Evolutionary conservation across 2,329 filamentous ascomycete species (phyloP).

Genomic region (Fusarium veterinarium): DNA sequence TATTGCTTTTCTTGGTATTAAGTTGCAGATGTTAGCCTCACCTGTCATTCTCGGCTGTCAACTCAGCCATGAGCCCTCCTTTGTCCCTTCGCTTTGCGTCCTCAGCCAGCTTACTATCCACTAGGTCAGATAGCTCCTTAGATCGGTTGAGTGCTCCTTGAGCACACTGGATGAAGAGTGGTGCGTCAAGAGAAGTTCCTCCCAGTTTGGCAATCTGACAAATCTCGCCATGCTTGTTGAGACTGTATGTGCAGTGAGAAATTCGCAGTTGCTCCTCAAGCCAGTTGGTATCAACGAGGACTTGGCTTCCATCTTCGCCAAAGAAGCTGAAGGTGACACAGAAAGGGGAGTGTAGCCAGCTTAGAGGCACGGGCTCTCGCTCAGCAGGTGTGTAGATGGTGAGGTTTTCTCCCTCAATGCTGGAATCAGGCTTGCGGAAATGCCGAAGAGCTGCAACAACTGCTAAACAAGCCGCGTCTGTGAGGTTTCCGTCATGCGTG

Average conservation of each 20-base stretch:
- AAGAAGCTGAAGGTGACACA: conserved; percentile 93
- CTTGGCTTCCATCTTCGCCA: conserved; percentile 72
- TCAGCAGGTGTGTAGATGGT: conserved; percentile 87
- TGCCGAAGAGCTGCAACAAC: conserved; percentile 90
- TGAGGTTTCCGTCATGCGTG: conserved; percentile 88
- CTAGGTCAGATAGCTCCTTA: conserved; percentile 79
- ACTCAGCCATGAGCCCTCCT: conserved; percentile 81
- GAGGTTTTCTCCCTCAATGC: conserved; percentile 84
- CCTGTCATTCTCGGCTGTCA: conserved; percentile 86
- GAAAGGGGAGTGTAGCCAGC: conserved; percentile 91
- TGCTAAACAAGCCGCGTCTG: conserved; percentile 87
- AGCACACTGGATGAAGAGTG: conserved; percentile 80
- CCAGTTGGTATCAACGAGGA: conserved; percentile 77
- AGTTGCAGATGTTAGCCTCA: conserved; percentile 36
- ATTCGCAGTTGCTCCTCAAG: conserved; percentile 82
- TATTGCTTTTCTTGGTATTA: conserved; percentile 27
- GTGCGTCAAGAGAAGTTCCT: conserved; percentile 82
- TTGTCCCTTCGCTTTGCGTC: conserved; percentile 83
- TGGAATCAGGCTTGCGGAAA: conserved; percentile 90
- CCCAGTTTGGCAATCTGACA: conserved; percentile 93
- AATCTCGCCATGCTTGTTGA: conserved; percentile 90
- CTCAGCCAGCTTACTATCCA: conserved; percentile 79
- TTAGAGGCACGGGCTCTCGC: conserved; percentile 88
- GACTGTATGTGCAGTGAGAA: conserved; percentile 81
- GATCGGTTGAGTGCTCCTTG: conserved; percentile 81